Base-by-base conservation (phyloP, 495 filamentous ascomycete species). In the Penicillium steckii region DNA sequence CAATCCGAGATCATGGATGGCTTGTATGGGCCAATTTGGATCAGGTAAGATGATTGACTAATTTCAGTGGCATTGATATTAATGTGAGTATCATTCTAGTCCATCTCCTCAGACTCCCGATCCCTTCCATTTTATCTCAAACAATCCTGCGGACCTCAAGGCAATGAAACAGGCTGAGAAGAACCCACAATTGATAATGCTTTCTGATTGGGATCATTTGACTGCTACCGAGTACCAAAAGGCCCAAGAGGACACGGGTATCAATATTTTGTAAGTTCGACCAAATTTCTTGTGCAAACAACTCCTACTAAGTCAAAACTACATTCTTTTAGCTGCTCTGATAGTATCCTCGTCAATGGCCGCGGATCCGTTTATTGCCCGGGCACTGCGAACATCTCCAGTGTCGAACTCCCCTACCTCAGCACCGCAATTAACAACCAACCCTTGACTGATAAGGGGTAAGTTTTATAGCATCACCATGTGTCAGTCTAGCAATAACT, bases 131-230 rank as follows among this genome's bases (percentile, higher is more conserved):
- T 50, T 76, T n/a, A 81, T 84, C 51, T 69, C 73, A 6, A 61
- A 64, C 13, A 55, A 77, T 40, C 15, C 53, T 4, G 48, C 56
- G 3, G 68, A 73, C n/a, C 56, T 83, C 12, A 44, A 53, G 0
- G 73, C 75, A 0, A 78, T 85, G 56, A 51, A 65, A 8, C 50
- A 66, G 6, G 81, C 81, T 17, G 79, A 75, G 46, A 49, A 61
- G 3, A 66, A 74, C 17, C 67, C 75, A 8, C 56, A 69, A n/a
- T 75, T 76, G 2, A 50, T 84, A 8, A 48, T 83, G 37, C 44
- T 84, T 5, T 76, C 78, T 4, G 80, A 85, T 51, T 81, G 77
- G 75, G 72, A 69, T 24, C 72, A 79, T 46, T 66, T 75, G 29
- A 79, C 76, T 0, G 79, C 80, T 1, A 46, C 59, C 8, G 67